A percentile compares a stretch with the other conserved stretches of the same genome.
These are phyloP conservation scores for Melastoma candidum DNA, from an alignment of 441 rosid genomes.

Conservation along the genomic window DNA sequence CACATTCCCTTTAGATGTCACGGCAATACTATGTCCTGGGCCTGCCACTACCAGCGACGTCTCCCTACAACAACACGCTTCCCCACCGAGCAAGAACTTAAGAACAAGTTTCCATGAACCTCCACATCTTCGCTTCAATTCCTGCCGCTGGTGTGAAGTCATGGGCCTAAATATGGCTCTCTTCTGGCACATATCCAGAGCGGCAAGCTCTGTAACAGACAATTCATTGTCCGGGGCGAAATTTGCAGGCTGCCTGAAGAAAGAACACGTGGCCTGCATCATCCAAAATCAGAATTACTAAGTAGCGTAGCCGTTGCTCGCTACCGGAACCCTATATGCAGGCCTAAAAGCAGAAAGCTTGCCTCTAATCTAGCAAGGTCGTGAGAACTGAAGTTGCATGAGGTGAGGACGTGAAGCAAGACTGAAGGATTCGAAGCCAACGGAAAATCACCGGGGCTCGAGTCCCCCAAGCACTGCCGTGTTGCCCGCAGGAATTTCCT, in stretches of 20 bases:
- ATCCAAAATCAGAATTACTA: constrained; percentile 32
- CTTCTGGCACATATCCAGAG: constrained; percentile 92
- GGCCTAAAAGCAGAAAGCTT: constrained; percentile 20
- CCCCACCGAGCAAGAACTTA: constrained; percentile 83
- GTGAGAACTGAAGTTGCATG: constrained; percentile 78
- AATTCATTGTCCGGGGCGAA: constrained; percentile 64
- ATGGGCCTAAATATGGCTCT: constrained; percentile 79
- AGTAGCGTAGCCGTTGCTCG: constrained; percentile 49
- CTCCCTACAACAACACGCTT: constrained; percentile 88
- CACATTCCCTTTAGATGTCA: constrained; percentile 63
- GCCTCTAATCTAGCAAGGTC: constrained; percentile 98
- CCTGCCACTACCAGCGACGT: constrained; percentile 92
- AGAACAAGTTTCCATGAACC: constrained; percentile 96
- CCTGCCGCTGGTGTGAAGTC: constrained; percentile 53
- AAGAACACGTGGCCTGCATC: constrained; percentile 87
- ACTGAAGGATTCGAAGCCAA: constrained; percentile 88
- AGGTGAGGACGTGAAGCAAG: constrained; percentile 86
- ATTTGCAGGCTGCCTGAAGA: constrained; percentile 95
- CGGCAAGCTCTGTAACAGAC: constrained; percentile 85
- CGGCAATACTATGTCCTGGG: constrained; percentile 84
- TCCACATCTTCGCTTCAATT: constrained; percentile 75
- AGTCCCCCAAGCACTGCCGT: constrained; percentile 78
- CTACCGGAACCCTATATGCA: constrained; percentile 7
- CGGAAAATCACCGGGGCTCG: constrained; percentile 90
- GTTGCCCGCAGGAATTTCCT: constrained; percentile 54